A percentile compares a stretch with the other conserved stretches of the same genome.
Conservation (phyloP, 441 rosid species). For the Croton setiger region DNA sequence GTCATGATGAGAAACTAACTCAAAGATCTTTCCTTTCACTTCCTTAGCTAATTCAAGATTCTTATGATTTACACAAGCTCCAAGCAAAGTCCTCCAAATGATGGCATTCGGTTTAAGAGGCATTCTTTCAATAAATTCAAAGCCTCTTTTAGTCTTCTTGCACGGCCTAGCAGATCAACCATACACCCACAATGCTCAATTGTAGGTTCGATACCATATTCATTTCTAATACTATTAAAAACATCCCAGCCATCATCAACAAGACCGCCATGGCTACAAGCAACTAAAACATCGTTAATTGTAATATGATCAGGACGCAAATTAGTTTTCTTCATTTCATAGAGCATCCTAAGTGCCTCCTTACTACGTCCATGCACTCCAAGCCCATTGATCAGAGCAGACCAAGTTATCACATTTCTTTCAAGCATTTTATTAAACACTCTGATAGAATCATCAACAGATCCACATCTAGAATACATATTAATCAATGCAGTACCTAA, state of each 20-base stretch:
- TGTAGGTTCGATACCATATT: constrained; percentile 46
- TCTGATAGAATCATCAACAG: constrained; percentile 52
- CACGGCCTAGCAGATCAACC: constrained; percentile 79
- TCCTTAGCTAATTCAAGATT: constrained; percentile 60
- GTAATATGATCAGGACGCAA: constrained; percentile 56
- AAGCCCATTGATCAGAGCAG: constrained; percentile 70
- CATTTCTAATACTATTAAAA: constrained; percentile 43
- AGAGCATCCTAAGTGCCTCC: constrained; percentile 41
- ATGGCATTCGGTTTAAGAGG: constrained; percentile 52
- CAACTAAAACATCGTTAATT: constrained; percentile 62
- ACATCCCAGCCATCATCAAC: constrained; percentile 51
- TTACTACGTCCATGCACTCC: constrained; percentile 75
- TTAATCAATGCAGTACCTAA: constrained; percentile 58
- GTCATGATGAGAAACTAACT: constrained; percentile 52
- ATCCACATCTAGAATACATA: constrained; percentile 81
- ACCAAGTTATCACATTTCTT: constrained; percentile 66
- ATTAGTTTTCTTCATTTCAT: constrained; percentile 52
- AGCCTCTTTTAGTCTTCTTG: constrained; percentile 63
- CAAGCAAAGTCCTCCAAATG: constrained; percentile 79
- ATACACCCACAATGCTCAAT: constrained; percentile 73
- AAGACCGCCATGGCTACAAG: constrained; percentile 82
- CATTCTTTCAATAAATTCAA: constrained; percentile 48
- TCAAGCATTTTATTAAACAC: constrained; percentile 53
- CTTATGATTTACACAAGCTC: constrained; percentile 74
- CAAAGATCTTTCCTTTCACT: constrained; percentile 45